Conservation (phyloP, 164 flowering plant species). For the Tinospora cordifolia region DNA sequence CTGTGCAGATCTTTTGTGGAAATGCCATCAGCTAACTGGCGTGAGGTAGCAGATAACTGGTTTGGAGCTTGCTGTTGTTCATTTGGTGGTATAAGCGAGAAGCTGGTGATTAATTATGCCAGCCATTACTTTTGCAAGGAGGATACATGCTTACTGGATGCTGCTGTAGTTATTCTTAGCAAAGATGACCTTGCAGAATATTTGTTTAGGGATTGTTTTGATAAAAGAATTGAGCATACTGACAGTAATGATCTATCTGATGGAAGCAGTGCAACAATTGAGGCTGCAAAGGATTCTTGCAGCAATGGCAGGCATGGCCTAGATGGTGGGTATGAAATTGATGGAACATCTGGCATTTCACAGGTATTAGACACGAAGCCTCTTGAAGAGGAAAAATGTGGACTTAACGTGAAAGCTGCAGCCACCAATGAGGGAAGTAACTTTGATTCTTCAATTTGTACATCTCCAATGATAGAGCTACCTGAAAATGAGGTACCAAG, state of each 20-base stretch:
- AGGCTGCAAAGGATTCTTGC: no score
- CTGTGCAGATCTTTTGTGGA: slow-evolving; percentile 55
- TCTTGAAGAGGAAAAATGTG: slow-evolving; percentile 11
- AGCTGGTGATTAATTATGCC: slow-evolving; percentile 64
- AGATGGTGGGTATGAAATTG: slow-evolving; percentile 11
- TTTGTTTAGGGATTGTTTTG: slow-evolving; percentile 23
- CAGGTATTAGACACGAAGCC: slow-evolving; percentile 8
- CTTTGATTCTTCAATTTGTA: slow-evolving; percentile 16
- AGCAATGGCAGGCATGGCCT: slow-evolving; percentile 6
- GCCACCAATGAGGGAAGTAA: slow-evolving; percentile 7
- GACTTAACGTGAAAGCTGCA: slow-evolving; percentile 7
- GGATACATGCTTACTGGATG: slow-evolving; percentile 56
- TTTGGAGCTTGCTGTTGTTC: slow-evolving; percentile 96
- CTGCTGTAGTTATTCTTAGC: slow-evolving; percentile 50
- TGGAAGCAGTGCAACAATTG: no score
- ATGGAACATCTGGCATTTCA: slow-evolving; percentile 5
- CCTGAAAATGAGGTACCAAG: slow-evolving; percentile 18
- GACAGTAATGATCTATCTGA: no score
- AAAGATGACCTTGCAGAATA: slow-evolving; percentile 54
- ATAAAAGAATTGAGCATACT: no score
- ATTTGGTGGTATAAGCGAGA: slow-evolving; percentile 90
- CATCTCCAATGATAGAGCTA: slow-evolving; percentile 9
- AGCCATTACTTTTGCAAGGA: slow-evolving; percentile 40
- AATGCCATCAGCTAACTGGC: slow-evolving; percentile 88
- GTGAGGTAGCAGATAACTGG: slow-evolving; percentile 95